phyloP scores from a whole-genome alignment of 1,284 basidiomycete species.

The Ustilago tritici region DNA sequence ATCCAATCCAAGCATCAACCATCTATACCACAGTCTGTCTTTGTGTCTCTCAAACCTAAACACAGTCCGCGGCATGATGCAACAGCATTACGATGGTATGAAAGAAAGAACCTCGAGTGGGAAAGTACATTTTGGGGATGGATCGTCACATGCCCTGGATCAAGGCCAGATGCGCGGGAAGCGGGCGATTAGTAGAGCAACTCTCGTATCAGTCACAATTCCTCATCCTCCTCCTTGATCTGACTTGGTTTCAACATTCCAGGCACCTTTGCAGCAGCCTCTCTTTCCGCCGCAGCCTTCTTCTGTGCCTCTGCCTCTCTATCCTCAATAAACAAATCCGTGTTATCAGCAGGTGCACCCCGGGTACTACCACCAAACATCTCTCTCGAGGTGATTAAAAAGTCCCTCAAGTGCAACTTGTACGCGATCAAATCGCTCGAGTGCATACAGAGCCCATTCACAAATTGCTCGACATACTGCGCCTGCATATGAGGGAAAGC shows the following conservation, averaged over 20 bases:
- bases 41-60: too few relatives aligned
- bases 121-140: conserved; percentile 30
- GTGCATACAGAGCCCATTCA: conserved; percentile 84
- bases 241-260: conserved; percentile 90
- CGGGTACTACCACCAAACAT: conserved; percentile 70
- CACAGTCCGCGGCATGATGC: neutral
- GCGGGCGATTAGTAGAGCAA: conserved; percentile 45
- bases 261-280: conserved; percentile 92
- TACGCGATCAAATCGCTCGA: conserved; percentile 80
- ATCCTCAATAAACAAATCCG: conserved; percentile 91
- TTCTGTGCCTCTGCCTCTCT: conserved; percentile 85
- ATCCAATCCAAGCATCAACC: too few relatives aligned
- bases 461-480: conserved; percentile 71
- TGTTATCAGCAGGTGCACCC: conserved; percentile 75
- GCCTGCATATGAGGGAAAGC: conserved; percentile 67
- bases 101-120: neutral
- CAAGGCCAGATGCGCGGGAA: neutral
- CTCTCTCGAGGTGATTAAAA: conserved; percentile 75
- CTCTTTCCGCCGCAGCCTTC: conserved; percentile 82
- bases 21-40: too few relatives aligned
- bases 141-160: neutral
- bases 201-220: conserved; percentile 63
- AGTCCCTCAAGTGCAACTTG: conserved; percentile 89
- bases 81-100: conserved; percentile 20
- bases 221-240: conserved; percentile 65